Conservation (phyloP, 257 asterid genomes). For the Coffea canephora region DNA sequence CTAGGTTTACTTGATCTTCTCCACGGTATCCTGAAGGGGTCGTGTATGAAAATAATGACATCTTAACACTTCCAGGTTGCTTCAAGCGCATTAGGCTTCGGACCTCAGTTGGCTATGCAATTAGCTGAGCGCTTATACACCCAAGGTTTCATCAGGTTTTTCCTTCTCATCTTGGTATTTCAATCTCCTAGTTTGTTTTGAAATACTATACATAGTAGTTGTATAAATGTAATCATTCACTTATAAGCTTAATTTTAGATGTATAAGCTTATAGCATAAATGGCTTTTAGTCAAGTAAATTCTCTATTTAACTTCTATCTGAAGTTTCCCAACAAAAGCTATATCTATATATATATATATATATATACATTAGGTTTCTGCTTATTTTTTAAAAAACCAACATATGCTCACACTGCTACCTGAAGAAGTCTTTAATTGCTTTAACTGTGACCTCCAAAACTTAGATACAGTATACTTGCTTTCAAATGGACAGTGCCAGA, state of each 20-base stretch:
- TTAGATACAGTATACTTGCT: not conserved
- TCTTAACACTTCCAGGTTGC: conserved; percentile 63
- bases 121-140: conserved; percentile 92
- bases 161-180: conserved; percentile 13
- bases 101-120: conserved; percentile 92
- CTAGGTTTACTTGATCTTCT: not conserved
- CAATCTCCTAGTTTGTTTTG: not conserved
- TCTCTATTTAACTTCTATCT: not conserved
- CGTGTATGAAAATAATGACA: conserved; percentile 13
- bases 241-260: not conserved
- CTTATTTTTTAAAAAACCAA: no score
- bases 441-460: not conserved
- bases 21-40: not conserved
- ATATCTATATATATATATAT: no score
- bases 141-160: conserved; percentile 92
- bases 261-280: not conserved
- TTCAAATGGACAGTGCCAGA: not conserved
- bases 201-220: not conserved
- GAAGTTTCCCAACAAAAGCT: not conserved
- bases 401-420: no score
- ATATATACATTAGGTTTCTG: no score
- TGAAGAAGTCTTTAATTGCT: not conserved
- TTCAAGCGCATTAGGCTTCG: conserved; percentile 87
- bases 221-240: not conserved
- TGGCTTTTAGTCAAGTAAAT: not conserved